Evolutionary conservation across 306 rosid species (phyloP).

Genomic region (Lagenaria siceraria): DNA sequence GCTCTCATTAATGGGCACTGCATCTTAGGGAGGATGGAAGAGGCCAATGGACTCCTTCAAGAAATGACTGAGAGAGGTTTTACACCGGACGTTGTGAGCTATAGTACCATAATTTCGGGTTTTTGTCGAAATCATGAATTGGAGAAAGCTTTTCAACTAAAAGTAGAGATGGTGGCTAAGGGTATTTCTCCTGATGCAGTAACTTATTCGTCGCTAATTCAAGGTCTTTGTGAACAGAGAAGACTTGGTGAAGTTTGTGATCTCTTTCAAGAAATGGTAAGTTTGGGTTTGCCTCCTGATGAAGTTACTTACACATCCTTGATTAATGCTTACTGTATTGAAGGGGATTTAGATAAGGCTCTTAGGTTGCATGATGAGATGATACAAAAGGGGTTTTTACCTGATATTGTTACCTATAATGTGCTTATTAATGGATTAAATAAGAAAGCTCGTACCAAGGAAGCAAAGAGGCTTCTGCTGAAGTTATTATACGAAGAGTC

Average conservation of each 20-base stretch:
- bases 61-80: constrained; percentile 52
- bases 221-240: constrained; percentile 62
- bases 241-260: constrained; percentile 54
- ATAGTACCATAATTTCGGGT: constrained; percentile 73
- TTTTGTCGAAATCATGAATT: constrained; percentile 54
- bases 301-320: constrained; percentile 68
- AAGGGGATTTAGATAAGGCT: constrained; percentile 66
- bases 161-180: constrained; percentile 56
- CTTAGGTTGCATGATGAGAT: constrained; percentile 65
- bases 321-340: constrained; percentile 65
- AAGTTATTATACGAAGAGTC: constrained; percentile 69
- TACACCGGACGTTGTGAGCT: constrained; percentile 63
- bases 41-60: constrained; percentile 38
- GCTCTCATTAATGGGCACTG: constrained; percentile 69
- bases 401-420: constrained; percentile 76
- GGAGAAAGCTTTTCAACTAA: constrained; percentile 53
- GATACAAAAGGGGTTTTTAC: constrained; percentile 59
- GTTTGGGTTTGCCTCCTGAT: constrained; percentile 39
- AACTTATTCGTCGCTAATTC: constrained; percentile 67
- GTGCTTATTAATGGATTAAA: constrained; percentile 88
- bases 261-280: constrained; percentile 60
- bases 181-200: constrained; percentile 54
- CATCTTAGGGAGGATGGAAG: constrained; percentile 56
- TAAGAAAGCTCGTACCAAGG: constrained; percentile 67
- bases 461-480: constrained; percentile 81